These are phyloP conservation scores for Nicotiana knightiana DNA, from an alignment of 257 asterid genomes.

Conservation along the genomic window DNA sequence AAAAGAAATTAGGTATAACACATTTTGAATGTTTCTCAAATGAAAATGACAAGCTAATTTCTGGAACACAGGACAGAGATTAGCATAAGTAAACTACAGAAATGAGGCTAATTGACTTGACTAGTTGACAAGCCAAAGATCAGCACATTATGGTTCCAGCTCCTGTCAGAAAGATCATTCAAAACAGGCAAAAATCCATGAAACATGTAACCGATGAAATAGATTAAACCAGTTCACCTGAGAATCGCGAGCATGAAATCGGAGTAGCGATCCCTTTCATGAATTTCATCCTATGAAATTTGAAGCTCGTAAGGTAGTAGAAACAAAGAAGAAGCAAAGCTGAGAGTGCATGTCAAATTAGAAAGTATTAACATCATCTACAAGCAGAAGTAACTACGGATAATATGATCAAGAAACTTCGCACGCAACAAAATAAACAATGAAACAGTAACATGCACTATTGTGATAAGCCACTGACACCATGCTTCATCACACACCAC, in stretches of 20 bases:
- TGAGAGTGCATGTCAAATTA: not conserved
- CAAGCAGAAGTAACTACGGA: not conserved
- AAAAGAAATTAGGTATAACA: not conserved
- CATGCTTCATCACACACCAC: not conserved
- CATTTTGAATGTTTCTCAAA: not conserved
- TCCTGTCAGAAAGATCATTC: constrained; percentile 7
- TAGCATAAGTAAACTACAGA: not conserved
- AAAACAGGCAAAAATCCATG: not conserved
- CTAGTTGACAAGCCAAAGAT: not conserved
- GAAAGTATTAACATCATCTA: not conserved
- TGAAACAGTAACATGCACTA: not conserved
- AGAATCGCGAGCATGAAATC: constrained; percentile 94
- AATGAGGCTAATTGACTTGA: constrained; percentile 7
- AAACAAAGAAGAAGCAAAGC: not conserved
- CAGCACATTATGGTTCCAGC: constrained; percentile 4
- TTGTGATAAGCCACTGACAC: no score
- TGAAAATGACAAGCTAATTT: not conserved
- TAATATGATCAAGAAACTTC: not conserved
- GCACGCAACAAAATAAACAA: not conserved
- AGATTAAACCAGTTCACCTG: constrained; percentile 49
- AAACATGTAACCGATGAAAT: constrained; percentile 1
- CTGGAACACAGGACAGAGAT: not conserved
- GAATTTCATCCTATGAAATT: constrained; percentile 84
- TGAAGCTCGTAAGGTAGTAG: constrained; percentile 7
- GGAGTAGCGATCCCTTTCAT: constrained; percentile 94